phyloP scores from a whole-genome alignment of 345 rosid species.

The Hibiscus tridactylites region DNA sequence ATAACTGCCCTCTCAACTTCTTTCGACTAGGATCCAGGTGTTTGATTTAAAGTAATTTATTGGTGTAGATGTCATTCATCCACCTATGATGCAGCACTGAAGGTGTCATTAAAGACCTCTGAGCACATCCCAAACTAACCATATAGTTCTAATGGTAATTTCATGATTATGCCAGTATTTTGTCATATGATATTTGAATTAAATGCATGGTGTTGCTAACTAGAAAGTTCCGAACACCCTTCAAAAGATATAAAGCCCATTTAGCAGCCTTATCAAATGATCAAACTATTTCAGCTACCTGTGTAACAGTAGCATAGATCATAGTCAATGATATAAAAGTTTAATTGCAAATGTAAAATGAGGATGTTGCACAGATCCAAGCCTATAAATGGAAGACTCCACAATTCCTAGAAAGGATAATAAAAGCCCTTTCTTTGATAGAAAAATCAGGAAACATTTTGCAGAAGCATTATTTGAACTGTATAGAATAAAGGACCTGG shows the following conservation, averaged over 20 bases:
- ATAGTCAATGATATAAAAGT: not conserved
- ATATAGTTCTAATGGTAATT: not conserved
- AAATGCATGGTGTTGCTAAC: not conserved
- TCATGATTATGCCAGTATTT: not conserved
- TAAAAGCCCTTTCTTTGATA: not conserved
- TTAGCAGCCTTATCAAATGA: not conserved
- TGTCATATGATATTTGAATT: not conserved
- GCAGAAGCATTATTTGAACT: not conserved
- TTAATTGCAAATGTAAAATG: not conserved
- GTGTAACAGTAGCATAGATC: not conserved
- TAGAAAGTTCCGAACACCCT: not conserved
- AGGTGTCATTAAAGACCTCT: not conserved
- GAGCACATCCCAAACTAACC: not conserved
- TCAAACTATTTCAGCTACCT: not conserved
- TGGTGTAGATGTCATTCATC: not conserved
- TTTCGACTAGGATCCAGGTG: not conserved
- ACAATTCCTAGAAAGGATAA: not conserved
- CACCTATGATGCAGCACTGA: not conserved
- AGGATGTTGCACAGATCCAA: not conserved
- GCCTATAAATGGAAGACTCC: not conserved
- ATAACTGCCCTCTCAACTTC: not conserved
- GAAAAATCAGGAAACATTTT: not conserved
- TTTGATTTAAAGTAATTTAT: not conserved
- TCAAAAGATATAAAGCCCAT: not conserved
- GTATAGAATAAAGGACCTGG: slow-evolving; percentile 42